Conservation (phyloP, 495 filamentous ascomycete genomes). For the Evernia prunastri region DNA sequence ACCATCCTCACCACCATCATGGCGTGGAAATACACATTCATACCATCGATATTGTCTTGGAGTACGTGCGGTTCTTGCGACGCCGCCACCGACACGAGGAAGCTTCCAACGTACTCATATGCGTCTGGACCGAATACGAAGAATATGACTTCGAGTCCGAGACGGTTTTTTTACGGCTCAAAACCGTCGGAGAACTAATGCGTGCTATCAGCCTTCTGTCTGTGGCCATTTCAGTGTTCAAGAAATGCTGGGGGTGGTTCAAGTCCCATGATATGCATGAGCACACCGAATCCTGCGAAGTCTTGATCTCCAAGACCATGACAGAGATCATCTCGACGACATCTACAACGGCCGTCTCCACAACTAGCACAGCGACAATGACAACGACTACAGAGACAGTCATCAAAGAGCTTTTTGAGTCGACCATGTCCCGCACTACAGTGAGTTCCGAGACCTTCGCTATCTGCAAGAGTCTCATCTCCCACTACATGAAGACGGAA, state of each 20-base stretch:
- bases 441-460: conserved; percentile 27
- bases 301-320: conserved; percentile 40
- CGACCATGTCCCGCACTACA: conserved; percentile 29
- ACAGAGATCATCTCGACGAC: conserved; percentile 36
- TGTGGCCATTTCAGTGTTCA: conserved; percentile 43
- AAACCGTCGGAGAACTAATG: conserved; percentile 44
- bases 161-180: conserved; percentile 40
- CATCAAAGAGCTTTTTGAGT: conserved; percentile 39
- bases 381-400: conserved; percentile 38
- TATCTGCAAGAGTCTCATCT: conserved; percentile 38
- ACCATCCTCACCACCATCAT: conserved; percentile 34
- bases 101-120: conserved; percentile 42
- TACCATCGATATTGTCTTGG: conserved; percentile 52
- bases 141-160: conserved; percentile 39
- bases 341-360: conserved; percentile 31
- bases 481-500: conserved; percentile 37
- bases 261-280: conserved; percentile 35
- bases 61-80: conserved; percentile 49
- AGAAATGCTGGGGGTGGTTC: conserved; percentile 41
- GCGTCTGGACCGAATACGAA: conserved; percentile 46
- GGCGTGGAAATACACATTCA: conserved; percentile 47
- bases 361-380: conserved; percentile 32
- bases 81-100: conserved; percentile 44
- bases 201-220: conserved; percentile 37
- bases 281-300: conserved; percentile 31